These are phyloP conservation scores for Thelonectria blattea DNA, from an alignment of 2,329 filamentous ascomycete genomes.

Conservation along the genomic window DNA sequence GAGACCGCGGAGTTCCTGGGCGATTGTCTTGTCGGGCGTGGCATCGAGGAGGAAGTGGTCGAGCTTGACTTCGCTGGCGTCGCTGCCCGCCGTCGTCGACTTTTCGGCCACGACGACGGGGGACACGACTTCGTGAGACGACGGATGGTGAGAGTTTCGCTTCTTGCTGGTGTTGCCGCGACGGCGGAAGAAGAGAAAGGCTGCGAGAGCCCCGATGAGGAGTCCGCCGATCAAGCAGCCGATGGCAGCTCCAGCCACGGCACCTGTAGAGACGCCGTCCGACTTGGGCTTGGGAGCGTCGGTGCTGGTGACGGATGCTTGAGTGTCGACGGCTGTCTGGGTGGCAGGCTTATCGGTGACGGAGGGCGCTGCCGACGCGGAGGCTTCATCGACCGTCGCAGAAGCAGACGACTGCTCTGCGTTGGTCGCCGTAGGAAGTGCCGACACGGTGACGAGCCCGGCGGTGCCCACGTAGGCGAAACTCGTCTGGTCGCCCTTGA, in stretches of 20 bases:
- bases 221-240: constrained; percentile 40
- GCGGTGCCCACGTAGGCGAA: too few species aligned
- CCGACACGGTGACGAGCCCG: too few species aligned
- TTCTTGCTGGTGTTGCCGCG: background rate
- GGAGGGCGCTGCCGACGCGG: too few species aligned
- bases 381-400: too few species aligned
- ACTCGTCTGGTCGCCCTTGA: too few species aligned
- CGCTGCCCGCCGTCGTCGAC: background rate
- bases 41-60: constrained; percentile 46
- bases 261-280: constrained; percentile 23
- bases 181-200: constrained; percentile 37
- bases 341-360: too few species aligned
- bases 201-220: constrained; percentile 34
- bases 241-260: constrained; percentile 39
- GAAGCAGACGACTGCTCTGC: too few species aligned
- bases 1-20: constrained; percentile 42
- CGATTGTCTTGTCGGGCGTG: constrained; percentile 45
- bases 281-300: background rate
- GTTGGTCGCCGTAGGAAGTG: too few species aligned
- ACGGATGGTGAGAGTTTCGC: background rate
- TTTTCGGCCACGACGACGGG: background rate
- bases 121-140: background rate
- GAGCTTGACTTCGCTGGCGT: constrained; percentile 34
- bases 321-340: too few species aligned
- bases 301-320: background rate